These are phyloP conservation scores for Sporothrix schenckii DNA, from an alignment of 2,329 filamentous ascomycete species.

Conservation along the genomic window DNA sequence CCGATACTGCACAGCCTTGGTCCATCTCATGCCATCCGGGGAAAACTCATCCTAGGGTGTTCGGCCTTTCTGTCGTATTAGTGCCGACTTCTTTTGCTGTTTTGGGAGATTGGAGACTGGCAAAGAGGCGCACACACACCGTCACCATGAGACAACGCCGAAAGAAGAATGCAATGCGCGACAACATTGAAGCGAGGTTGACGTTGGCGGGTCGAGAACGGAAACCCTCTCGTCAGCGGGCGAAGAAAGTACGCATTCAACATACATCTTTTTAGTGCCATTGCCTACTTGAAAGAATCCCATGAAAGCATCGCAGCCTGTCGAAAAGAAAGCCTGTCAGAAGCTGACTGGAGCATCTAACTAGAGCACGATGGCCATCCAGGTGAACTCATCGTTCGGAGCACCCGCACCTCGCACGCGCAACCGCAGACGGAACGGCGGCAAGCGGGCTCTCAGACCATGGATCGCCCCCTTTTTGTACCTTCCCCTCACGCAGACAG, in stretches of 20 bases:
- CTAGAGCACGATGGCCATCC: no score
- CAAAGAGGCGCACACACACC: no score
- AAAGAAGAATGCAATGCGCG: slow-evolving; percentile 22
- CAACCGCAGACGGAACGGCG: background rate
- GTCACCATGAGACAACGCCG: background rate
- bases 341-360: background rate
- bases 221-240: no score
- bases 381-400: background rate
- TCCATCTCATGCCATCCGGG: slow-evolving; percentile 19
- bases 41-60: background rate
- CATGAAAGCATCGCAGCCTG: background rate
- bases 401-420: no score
- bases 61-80: background rate
- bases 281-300: no score
- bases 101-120: no score
- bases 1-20: slow-evolving; percentile 13
- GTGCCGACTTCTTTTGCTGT: background rate
- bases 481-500: background rate
- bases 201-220: no score
- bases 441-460: no score
- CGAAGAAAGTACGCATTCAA: background rate
- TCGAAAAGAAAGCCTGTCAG: background rate
- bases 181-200: background rate
- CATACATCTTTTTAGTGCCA: no score
- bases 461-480: background rate